A percentile compares a stretch with the other conserved stretches of the same genome.
Evolutionary conservation across 176 grass and related monocot species (phyloP).

Genomic region (Cenchrus americanus): DNA sequence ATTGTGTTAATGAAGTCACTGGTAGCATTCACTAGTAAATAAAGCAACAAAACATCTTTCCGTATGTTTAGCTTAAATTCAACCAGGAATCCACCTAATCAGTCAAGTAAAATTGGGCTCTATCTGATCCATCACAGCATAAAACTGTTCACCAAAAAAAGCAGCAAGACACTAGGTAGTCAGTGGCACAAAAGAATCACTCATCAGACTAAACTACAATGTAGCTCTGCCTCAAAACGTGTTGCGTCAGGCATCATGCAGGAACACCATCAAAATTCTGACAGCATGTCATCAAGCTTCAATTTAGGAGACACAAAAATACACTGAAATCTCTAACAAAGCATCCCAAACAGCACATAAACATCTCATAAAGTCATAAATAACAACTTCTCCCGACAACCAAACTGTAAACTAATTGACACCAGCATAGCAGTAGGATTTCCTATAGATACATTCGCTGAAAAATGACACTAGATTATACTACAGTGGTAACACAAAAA

Average conservation of each 20-base stretch:
- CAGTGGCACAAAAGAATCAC: conserved; percentile 1
- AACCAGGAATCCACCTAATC: neutral
- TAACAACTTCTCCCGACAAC: neutral
- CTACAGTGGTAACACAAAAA: too few species aligned
- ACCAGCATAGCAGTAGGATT: neutral
- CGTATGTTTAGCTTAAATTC: neutral
- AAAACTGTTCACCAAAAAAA: conserved; percentile 10
- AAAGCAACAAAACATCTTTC: neutral
- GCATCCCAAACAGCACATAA: neutral
- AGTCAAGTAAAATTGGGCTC: neutral
- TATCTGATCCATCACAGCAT: conserved; percentile 2
- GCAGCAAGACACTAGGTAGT: conserved; percentile 4
- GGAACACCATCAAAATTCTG: neutral
- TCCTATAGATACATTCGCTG: neutral
- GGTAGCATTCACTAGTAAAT: neutral
- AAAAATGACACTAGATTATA: neutral
- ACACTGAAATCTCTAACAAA: neutral
- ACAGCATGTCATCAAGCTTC: neutral
- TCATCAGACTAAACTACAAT: neutral
- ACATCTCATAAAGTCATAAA: conserved; percentile 1
- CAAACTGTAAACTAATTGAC: neutral
- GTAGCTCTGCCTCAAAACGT: neutral
- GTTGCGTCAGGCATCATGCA: conserved; percentile 8
- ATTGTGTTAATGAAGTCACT: conserved; percentile 3
- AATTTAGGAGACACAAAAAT: neutral